Percentiles rank a stretch among this genome's conserved stretches.
phyloP scores from a whole-genome alignment of 139 green algal genomes.

The Pleodorina starrii region DNA sequence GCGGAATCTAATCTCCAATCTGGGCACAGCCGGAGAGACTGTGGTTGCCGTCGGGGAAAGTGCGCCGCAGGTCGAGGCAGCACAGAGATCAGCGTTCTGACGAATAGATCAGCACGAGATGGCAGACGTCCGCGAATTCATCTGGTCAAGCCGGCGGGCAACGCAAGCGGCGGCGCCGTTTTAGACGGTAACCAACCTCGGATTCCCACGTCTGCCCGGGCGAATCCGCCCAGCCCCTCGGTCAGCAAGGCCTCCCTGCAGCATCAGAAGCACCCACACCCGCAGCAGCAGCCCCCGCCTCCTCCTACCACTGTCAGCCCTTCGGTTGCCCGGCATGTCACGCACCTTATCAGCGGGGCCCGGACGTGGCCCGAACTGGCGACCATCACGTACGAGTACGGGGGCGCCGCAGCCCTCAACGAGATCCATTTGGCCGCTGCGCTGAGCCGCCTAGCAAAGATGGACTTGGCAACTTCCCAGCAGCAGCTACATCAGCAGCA shows the following conservation, averaged over 20 bases:
- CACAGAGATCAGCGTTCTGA: background rate
- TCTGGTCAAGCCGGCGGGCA: background rate
- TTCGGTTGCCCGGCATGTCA: background rate
- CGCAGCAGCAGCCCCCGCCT: no score
- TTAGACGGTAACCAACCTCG: no score
- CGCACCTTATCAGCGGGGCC: background rate
- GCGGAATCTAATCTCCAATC: no score
- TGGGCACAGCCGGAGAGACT: no score
- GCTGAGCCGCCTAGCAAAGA: conserved; percentile 21
- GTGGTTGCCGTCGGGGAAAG: background rate
- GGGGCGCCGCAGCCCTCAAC: background rate
- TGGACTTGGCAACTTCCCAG: background rate
- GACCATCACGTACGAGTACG: background rate
- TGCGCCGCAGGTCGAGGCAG: background rate
- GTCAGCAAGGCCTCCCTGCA: background rate
- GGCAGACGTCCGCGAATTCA: background rate
- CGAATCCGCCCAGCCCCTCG: background rate
- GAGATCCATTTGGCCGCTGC: conserved; percentile 34
- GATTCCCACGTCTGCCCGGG: no score
- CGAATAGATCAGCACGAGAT: background rate
- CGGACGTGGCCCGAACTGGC: background rate
- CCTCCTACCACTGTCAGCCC: no score
- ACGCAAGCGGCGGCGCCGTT: background rate
- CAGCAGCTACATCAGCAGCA: background rate
- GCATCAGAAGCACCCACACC: no score